Conservation (phyloP, 2,329 filamentous ascomycete species). For the Trichoderma sp. region DNA sequence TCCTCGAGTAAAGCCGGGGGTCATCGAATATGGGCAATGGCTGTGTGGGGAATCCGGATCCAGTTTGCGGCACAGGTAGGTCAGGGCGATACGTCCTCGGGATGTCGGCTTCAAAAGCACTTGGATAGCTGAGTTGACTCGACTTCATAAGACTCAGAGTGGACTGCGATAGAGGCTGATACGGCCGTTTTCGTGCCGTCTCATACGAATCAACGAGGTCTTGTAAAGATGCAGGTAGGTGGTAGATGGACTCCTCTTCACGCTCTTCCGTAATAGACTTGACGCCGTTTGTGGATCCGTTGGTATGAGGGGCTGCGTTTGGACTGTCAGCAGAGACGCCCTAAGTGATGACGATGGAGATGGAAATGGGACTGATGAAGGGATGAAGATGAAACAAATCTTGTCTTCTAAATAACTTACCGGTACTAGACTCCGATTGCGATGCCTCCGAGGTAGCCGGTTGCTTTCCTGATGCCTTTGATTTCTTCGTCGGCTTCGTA, state of each 20-base stretch:
- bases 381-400: background rate
- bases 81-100: constrained; percentile 83
- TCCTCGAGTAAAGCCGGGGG: constrained; percentile 78
- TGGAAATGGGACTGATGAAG: background rate
- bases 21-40: constrained; percentile 91
- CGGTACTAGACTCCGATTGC: constrained; percentile 42
- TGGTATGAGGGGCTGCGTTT: constrained; percentile 43
- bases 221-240: constrained; percentile 82
- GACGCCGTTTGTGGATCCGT: constrained; percentile 53
- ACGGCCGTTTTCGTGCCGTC: constrained; percentile 68
- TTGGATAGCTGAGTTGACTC: constrained; percentile 72
- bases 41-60: constrained; percentile 86
- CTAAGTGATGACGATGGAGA: background rate
- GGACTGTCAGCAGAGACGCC: constrained; percentile 4
- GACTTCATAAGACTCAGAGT: constrained; percentile 72
- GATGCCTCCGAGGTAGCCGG: constrained; percentile 38
- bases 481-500: constrained; percentile 37
- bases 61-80: constrained; percentile 70
- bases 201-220: constrained; percentile 93
- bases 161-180: constrained; percentile 60
- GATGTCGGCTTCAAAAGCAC: constrained; percentile 74
- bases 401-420: constrained; percentile 33
- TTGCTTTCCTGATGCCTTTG: constrained; percentile 47
- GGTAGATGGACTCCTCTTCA: constrained; percentile 82
- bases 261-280: constrained; percentile 43